Conservation (phyloP, 495 filamentous ascomycete genomes). For the Penicillium lagena region DNA sequence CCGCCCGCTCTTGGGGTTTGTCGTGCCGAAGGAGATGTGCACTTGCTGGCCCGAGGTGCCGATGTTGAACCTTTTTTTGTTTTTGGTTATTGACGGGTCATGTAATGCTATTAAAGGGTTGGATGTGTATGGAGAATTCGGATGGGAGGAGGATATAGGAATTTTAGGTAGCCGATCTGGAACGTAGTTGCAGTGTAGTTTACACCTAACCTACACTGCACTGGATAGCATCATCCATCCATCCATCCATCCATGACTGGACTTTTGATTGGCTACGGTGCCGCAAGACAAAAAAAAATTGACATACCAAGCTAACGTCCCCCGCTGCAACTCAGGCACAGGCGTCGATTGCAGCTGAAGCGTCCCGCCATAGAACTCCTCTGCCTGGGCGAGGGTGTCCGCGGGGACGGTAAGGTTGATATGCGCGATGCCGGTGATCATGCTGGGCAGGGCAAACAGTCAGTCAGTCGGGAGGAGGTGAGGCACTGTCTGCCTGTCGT, state of each 20-base stretch:
- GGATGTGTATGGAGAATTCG: no score
- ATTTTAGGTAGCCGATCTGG: no score
- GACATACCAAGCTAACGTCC: constrained; percentile 43
- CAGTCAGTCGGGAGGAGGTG: no score
- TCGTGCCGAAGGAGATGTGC: constrained; percentile 47
- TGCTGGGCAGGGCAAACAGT: constrained; percentile 9
- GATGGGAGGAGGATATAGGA: no score
- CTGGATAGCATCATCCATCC: background rate
- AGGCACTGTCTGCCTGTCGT: no score
- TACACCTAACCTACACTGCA: no score
- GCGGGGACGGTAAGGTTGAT: constrained; percentile 53
- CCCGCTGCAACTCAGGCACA: constrained; percentile 45
- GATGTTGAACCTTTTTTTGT: constrained; percentile 45
- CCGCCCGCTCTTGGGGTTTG: constrained; percentile 35
- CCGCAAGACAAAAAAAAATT: background rate
- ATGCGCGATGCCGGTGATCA: constrained; percentile 56
- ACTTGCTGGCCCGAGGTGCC: constrained; percentile 51
- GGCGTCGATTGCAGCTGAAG: constrained; percentile 42
- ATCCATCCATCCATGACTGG: background rate
- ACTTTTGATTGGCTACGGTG: background rate
- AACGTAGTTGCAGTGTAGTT: no score
- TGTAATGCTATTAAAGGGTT: no score
- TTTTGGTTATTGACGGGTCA: no score
- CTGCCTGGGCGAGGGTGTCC: constrained; percentile 45
- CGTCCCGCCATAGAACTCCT: constrained; percentile 50